These are phyloP conservation scores for Xylaria sp. DNA, from an alignment of 2,329 filamentous ascomycete species.

Conservation along the genomic window DNA sequence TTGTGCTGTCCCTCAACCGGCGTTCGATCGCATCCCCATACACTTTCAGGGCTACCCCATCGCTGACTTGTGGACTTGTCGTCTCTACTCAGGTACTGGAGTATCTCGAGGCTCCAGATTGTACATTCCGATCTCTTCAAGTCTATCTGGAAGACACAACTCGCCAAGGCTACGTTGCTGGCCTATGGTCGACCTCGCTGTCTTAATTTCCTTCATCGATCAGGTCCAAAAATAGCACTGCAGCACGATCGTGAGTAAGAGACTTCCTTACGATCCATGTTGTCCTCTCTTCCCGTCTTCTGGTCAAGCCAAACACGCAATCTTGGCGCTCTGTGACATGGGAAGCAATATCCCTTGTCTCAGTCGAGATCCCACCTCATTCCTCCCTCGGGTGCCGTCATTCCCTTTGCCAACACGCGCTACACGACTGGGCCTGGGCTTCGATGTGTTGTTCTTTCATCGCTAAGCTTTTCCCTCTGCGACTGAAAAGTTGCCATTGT, in stretches of 20 bases:
- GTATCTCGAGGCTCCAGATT: background rate
- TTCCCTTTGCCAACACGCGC: constrained; percentile 21
- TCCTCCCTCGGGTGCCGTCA: constrained; percentile 23
- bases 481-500: background rate
- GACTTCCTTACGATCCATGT: background rate
- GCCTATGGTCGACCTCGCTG: background rate
- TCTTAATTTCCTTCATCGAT: background rate
- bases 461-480: too few species aligned
- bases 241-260: background rate
- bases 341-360: constrained; percentile 20
- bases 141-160: background rate
- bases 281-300: background rate
- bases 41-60: background rate
- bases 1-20: background rate
- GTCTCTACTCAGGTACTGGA: background rate
- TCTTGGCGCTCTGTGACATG: background rate
- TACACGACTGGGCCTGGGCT: constrained; percentile 7
- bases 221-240: background rate
- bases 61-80: background rate
- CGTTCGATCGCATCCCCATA: background rate
- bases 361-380: constrained; percentile 4
- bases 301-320: background rate
- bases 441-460: constrained; percentile 4
- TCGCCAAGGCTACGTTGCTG: background rate
- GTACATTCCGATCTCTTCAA: background rate